These are phyloP conservation scores for Ogataea saltuana DNA, from an alignment of 805 yeast species.

Conservation along the genomic window DNA sequence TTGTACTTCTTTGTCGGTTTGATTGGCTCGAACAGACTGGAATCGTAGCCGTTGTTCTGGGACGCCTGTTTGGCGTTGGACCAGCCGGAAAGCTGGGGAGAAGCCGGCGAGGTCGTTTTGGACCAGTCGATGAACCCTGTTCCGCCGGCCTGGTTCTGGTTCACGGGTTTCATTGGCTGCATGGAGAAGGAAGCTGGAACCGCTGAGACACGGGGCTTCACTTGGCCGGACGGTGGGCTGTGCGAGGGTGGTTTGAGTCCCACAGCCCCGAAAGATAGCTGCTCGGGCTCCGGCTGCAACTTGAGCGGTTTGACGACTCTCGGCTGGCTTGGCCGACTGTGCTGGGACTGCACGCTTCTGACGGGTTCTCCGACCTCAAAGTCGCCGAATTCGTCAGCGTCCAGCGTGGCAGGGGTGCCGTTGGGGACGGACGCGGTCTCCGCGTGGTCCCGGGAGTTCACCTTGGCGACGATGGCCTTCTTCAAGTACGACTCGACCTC, in stretches of 20 bases:
- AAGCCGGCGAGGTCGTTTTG: background rate
- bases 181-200: conserved; percentile 17
- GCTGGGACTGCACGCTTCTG: background rate
- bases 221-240: no score
- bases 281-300: no score
- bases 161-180: conserved; percentile 29
- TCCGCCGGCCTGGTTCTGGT: background rate
- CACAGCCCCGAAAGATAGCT: no score
- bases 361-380: conserved; percentile 7
- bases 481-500: conserved; percentile 25
- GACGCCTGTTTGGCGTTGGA: background rate
- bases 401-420: conserved; percentile 12
- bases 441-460: conserved; percentile 17
- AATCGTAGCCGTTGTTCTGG: no score
- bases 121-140: conserved; percentile 15
- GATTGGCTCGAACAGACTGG: conserved; percentile 24
- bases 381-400: conserved; percentile 22
- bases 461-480: conserved; percentile 18
- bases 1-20: conserved; percentile 27
- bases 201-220: no score
- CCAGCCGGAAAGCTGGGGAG: background rate
- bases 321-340: no score
- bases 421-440: conserved; percentile 19
- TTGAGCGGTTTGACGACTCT: no score
- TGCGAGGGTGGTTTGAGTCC: no score